These are phyloP conservation scores for Leersia perrieri DNA, from an alignment of 176 grass and related monocot genomes.

Conservation along the genomic window DNA sequence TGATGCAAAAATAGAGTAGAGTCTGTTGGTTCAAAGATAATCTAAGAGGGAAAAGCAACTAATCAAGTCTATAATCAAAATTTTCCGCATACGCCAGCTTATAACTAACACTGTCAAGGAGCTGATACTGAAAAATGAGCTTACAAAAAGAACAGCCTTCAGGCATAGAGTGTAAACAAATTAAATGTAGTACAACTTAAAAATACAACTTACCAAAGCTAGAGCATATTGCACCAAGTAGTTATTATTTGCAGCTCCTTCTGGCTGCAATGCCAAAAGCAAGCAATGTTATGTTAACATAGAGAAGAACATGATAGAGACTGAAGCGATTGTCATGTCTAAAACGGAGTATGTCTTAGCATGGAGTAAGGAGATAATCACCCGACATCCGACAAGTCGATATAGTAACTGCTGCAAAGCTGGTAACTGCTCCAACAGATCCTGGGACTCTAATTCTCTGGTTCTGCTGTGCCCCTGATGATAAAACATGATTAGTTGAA, in stretches of 20 bases:
- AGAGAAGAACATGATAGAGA: not conserved
- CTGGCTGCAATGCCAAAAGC: conserved; percentile 47
- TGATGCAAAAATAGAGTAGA: not conserved
- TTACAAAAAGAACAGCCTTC: not conserved
- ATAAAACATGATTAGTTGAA: conserved; percentile 15
- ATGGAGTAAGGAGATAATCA: conserved; percentile 40
- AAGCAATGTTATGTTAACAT: conserved; percentile 2
- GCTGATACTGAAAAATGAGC: not conserved
- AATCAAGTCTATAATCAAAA: not conserved
- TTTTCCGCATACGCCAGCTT: not conserved
- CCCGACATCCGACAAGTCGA: conserved; percentile 87
- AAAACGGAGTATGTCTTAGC: not conserved
- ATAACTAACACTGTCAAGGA: conserved; percentile 18
- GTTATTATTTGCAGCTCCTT: conserved; percentile 91
- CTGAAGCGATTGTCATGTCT: not conserved
- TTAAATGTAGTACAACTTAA: not conserved
- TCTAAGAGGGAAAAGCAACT: not conserved
- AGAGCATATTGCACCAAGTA: conserved; percentile 93
- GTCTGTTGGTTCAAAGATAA: not conserved
- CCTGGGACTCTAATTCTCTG: conserved; percentile 78
- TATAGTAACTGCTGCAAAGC: conserved; percentile 96
- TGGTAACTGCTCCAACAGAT: conserved; percentile 91
- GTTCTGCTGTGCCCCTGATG: conserved; percentile 90
- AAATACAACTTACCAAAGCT: conserved; percentile 75
- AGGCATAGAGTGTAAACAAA: not conserved